phyloP scores from a whole-genome alignment of 2,329 filamentous ascomycete species.

The Ophiocordyceps camponoti-leonardi region DNA sequence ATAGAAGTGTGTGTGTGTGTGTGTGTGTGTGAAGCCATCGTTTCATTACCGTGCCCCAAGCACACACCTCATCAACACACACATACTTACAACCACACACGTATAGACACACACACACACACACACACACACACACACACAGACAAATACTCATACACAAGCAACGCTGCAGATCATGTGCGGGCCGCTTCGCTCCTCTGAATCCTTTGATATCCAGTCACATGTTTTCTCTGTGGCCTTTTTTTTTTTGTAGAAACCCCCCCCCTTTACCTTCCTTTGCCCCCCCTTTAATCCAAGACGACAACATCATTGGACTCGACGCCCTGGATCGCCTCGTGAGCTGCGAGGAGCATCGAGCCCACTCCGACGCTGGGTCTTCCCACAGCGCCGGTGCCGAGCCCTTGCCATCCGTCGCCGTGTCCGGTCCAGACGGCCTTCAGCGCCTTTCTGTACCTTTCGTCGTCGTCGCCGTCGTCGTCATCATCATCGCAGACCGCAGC shows the following conservation, averaged over 20 bases:
- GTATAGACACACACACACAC: too few species aligned
- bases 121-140: too few species aligned
- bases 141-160: too few species aligned
- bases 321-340: constrained; percentile 29
- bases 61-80: background rate
- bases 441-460: constrained; percentile 17
- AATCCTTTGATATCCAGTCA: background rate
- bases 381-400: constrained; percentile 29
- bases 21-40: background rate
- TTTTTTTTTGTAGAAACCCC: too few species aligned
- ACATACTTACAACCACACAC: too few species aligned
- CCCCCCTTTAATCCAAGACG: constrained; percentile 3
- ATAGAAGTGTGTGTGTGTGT: background rate
- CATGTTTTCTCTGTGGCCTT: too few species aligned
- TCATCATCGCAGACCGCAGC: too few species aligned
- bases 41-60: background rate
- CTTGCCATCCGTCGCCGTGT: constrained; percentile 27
- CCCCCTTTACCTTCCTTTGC: background rate
- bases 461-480: too few species aligned
- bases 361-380: constrained; percentile 20
- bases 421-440: constrained; percentile 28
- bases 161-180: background rate
- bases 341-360: constrained; percentile 27
- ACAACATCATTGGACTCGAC: constrained; percentile 4
- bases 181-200: background rate